phyloP scores from a whole-genome alignment of 2,329 filamentous ascomycete species.

The Dactylonectria estremocensis region DNA sequence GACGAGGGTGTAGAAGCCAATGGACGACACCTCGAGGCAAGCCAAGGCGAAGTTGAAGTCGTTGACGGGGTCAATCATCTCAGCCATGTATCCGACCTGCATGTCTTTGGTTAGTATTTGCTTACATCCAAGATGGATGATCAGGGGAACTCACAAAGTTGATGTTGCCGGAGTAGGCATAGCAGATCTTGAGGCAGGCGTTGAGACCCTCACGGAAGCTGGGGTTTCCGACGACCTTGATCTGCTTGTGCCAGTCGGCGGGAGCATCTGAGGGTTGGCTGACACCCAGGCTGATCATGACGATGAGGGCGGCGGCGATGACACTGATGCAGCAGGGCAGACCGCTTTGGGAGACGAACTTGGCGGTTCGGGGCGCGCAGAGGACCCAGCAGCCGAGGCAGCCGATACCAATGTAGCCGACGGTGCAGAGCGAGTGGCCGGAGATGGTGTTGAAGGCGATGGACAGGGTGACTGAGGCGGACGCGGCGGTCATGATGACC shows the following conservation, averaged over 20 bases:
- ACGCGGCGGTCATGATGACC: constrained; percentile 79
- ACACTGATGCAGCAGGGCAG: constrained; percentile 54
- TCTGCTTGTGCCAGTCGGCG: constrained; percentile 47
- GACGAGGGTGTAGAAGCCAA: constrained; percentile 45
- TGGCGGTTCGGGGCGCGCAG: constrained; percentile 78
- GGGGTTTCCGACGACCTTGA: constrained; percentile 50
- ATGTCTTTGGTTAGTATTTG: no score
- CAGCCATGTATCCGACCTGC: constrained; percentile 48
- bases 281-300: constrained; percentile 55
- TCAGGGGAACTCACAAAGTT: constrained; percentile 48
- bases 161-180: constrained; percentile 57
- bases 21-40: constrained; percentile 45
- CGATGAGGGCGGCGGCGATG: constrained; percentile 54
- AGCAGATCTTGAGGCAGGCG: constrained; percentile 54
- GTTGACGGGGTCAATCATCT: constrained; percentile 53
- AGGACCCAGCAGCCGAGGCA: constrained; percentile 74
- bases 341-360: constrained; percentile 52
- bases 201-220: constrained; percentile 52
- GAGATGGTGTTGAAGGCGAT: constrained; percentile 80
- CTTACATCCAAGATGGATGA: no score
- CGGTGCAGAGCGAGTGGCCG: constrained; percentile 73
- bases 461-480: constrained; percentile 76
- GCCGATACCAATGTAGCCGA: constrained; percentile 75
- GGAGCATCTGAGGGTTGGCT: constrained; percentile 50
- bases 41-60: constrained; percentile 51